These are phyloP conservation scores for Fusarium proliferatum DNA, from an alignment of 2,329 filamentous ascomycete genomes.

Conservation along the genomic window DNA sequence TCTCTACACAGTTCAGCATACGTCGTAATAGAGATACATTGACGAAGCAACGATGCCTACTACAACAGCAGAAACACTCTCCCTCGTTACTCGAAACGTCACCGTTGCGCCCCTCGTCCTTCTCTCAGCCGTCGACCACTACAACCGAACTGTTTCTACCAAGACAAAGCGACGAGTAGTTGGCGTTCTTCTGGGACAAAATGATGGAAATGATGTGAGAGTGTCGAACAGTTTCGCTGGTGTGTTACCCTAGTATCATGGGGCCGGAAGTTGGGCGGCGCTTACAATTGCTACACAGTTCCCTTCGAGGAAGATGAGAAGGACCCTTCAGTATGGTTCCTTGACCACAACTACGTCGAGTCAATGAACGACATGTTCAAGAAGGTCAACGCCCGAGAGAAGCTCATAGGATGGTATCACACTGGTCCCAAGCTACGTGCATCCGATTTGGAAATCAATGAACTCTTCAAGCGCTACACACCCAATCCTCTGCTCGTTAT, in stretches of 20 bases:
- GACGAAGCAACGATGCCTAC: conserved; percentile 78
- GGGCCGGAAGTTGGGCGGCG: conserved; percentile 7
- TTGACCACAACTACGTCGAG: conserved; percentile 99
- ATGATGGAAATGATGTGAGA: conserved; percentile 93
- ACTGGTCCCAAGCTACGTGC: conserved; percentile 96
- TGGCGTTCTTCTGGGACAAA: conserved; percentile 93
- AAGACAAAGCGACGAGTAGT: conserved; percentile 89
- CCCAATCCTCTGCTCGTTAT: conserved; percentile 96
- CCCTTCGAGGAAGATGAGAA: conserved; percentile 99
- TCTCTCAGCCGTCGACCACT: conserved; percentile 97
- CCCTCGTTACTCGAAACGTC: conserved; percentile 92
- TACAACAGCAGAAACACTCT: conserved; percentile 96
- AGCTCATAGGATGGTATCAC: conserved; percentile 99
- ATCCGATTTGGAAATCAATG: conserved; percentile 98
- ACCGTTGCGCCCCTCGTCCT: conserved; percentile 98
- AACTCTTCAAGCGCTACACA: conserved; percentile 99
- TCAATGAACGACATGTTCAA: conserved; percentile 99
- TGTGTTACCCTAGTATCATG: conserved; percentile 53
- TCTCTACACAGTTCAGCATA: conserved; percentile 21
- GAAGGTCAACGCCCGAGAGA: conserved; percentile 98
- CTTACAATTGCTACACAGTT: conserved; percentile 64
- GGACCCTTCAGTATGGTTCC: conserved; percentile 97
- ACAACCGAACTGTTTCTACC: conserved; percentile 90
- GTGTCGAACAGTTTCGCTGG: conserved; percentile 99
- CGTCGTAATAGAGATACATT: conserved; percentile 21